A percentile compares a stretch with the other conserved stretches of the same genome.
phyloP scores from a whole-genome alignment of 352 stramenopile genomes.

The Globisporangium solare region DNA sequence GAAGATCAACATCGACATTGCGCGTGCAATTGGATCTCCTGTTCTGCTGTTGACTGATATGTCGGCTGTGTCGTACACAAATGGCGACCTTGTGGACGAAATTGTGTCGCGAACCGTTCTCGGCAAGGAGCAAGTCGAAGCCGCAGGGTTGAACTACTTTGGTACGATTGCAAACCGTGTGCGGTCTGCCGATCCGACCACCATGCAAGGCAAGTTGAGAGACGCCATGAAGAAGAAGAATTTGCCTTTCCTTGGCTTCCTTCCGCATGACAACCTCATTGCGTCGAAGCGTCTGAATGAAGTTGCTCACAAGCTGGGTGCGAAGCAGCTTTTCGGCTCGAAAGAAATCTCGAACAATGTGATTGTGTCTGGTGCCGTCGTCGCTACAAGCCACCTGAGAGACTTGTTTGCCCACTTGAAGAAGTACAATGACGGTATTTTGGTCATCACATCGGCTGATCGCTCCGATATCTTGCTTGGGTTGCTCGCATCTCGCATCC shows the following conservation, averaged over 20 bases:
- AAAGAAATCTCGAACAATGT: constrained; percentile 66
- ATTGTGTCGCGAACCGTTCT: constrained; percentile 53
- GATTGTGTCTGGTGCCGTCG: constrained; percentile 57
- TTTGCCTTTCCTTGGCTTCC: constrained; percentile 58
- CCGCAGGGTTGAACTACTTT: constrained; percentile 56
- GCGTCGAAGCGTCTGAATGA: constrained; percentile 75
- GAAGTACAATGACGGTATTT: constrained; percentile 67
- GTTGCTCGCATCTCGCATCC: constrained; percentile 59
- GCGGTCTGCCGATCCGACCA: constrained; percentile 25
- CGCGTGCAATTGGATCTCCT: constrained; percentile 57
- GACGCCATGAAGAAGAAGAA: constrained; percentile 30
- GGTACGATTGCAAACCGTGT: constrained; percentile 77
- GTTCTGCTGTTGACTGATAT: constrained; percentile 67
- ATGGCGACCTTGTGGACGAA: constrained; percentile 36
- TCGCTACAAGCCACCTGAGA: constrained; percentile 65
- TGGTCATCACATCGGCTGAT: constrained; percentile 77
- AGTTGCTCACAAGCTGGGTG: constrained; percentile 58
- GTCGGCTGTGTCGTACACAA: constrained; percentile 16
- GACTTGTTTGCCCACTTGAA: constrained; percentile 75
- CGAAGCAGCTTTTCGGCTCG: constrained; percentile 57
- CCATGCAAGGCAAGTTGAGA: constrained; percentile 29
- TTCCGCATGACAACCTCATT: constrained; percentile 66
- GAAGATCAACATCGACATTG: constrained; percentile 79
- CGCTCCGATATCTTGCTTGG: constrained; percentile 70
- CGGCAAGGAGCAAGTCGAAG: constrained; percentile 57